These are phyloP conservation scores for Solioccasus polychromus DNA, from an alignment of 768 basidiomycete genomes.

Conservation along the genomic window DNA sequence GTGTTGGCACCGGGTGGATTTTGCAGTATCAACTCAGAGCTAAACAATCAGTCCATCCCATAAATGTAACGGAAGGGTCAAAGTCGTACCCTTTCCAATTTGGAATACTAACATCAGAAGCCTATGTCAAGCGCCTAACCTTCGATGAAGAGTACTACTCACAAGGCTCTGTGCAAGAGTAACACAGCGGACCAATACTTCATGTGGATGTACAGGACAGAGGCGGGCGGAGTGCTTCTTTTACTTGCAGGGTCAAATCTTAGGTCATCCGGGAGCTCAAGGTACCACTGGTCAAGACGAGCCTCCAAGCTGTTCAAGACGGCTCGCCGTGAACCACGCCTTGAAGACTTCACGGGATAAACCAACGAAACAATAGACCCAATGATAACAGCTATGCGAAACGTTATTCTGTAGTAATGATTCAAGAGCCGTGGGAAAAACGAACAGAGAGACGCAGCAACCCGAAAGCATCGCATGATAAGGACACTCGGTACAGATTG, in stretches of 20 bases:
- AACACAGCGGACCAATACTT: conserved; percentile 77
- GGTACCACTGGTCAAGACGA: conserved; percentile 71
- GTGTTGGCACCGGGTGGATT: conserved; percentile 42
- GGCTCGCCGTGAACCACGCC: conserved; percentile 46
- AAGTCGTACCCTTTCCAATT: conserved; percentile 60
- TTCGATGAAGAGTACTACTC: conserved; percentile 33
- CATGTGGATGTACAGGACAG: conserved; percentile 66
- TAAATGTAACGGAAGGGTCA: neutral
- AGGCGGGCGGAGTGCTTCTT: conserved; percentile 55
- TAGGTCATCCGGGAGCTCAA: conserved; percentile 62
- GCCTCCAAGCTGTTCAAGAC: conserved; percentile 57
- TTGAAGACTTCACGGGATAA: conserved; percentile 60
- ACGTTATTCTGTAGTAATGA: conserved; percentile 1
- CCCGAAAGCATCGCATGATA: conserved; percentile 55
- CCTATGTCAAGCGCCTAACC: conserved; percentile 9
- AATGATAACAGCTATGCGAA: conserved; percentile 57
- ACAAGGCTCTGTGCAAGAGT: conserved; percentile 78
- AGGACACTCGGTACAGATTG: conserved; percentile 40
- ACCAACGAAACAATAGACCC: conserved; percentile 65
- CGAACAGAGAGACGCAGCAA: conserved; percentile 58
- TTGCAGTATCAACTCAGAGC: conserved; percentile 43
- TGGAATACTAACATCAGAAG: conserved; percentile 52
- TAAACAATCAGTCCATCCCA: conserved; percentile 16
- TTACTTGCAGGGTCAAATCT: conserved; percentile 57
- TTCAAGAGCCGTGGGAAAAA: conserved; percentile 11